Evolutionary conservation across 768 basidiomycete species (phyloP).

Genomic region (Ramaria sp.): DNA sequence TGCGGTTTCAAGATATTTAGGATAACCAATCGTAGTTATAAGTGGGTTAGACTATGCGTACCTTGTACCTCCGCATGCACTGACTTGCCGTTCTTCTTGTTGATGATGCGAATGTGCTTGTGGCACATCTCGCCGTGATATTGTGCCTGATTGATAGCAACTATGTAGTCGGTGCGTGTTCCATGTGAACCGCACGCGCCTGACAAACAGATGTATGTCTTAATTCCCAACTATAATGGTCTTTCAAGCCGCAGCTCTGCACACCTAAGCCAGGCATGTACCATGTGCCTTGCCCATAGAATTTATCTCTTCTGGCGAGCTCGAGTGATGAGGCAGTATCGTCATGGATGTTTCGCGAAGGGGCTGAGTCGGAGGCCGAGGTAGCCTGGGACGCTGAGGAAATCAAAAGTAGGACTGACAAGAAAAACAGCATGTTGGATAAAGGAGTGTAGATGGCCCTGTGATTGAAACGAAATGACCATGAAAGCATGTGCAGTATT

Average conservation of each 20-base stretch:
- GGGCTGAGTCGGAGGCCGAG: too few species aligned
- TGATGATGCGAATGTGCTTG: background rate
- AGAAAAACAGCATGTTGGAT: background rate
- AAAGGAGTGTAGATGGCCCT: background rate
- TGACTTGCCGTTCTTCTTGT: background rate
- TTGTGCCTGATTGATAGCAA: slow-evolving; percentile 1
- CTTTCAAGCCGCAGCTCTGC: background rate
- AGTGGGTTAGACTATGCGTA: background rate
- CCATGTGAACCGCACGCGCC: slow-evolving; percentile 1
- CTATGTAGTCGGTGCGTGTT: background rate
- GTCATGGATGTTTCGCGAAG: background rate
- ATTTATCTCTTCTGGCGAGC: background rate
- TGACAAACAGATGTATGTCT: background rate
- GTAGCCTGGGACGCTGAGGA: background rate
- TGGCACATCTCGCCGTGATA: background rate
- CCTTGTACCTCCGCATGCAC: slow-evolving; percentile 1
- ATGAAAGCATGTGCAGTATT: background rate
- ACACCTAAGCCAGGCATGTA: slow-evolving; percentile 1
- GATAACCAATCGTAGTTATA: background rate
- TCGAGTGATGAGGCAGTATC: background rate
- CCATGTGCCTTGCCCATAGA: background rate
- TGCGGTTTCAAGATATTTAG: background rate
- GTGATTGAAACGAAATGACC: background rate
- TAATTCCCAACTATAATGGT: background rate
- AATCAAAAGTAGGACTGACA: background rate